These are phyloP conservation scores for Gentiana macrophylla DNA, from an alignment of 257 asterid genomes.

Conservation along the genomic window DNA sequence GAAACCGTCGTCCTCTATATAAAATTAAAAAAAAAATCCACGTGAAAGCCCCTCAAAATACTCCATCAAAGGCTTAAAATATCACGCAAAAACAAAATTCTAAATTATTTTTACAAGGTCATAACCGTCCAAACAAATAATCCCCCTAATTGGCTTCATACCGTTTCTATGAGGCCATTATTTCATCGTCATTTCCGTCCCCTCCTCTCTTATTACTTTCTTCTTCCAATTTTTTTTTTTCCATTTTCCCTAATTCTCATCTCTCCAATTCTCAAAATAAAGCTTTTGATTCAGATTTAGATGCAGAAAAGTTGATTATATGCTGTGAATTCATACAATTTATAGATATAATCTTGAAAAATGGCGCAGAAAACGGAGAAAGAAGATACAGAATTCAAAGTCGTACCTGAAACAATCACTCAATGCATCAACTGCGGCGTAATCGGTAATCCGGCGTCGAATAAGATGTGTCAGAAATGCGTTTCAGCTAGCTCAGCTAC, in stretches of 20 bases:
- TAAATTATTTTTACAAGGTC: conserved; percentile 19
- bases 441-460: conserved; percentile 45
- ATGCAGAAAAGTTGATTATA: too few species aligned
- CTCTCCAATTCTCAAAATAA: neutral
- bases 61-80: too few species aligned
- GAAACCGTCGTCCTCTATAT: too few species aligned
- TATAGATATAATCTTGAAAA: neutral
- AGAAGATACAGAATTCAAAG: conserved; percentile 76
- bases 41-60: too few species aligned
- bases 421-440: conserved; percentile 70
- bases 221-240: neutral
- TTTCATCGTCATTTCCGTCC: conserved; percentile 31
- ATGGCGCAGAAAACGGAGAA: conserved; percentile 85
- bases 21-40: too few species aligned
- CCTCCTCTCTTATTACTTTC: conserved; percentile 33
- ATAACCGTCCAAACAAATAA: conserved; percentile 19
- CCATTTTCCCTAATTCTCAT: conserved; percentile 2
- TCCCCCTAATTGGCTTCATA: conserved; percentile 30
- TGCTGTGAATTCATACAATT: too few species aligned
- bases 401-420: conserved; percentile 53
- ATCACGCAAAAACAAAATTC: too few species aligned
- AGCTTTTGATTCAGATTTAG: too few species aligned
- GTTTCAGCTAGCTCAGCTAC: conserved; percentile 16
- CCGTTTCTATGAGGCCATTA: conserved; percentile 18
- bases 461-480: conserved; percentile 50